Evolutionary conservation across 2,329 filamentous ascomycete species (phyloP).

Genomic region (Botrytis deweyae): DNA sequence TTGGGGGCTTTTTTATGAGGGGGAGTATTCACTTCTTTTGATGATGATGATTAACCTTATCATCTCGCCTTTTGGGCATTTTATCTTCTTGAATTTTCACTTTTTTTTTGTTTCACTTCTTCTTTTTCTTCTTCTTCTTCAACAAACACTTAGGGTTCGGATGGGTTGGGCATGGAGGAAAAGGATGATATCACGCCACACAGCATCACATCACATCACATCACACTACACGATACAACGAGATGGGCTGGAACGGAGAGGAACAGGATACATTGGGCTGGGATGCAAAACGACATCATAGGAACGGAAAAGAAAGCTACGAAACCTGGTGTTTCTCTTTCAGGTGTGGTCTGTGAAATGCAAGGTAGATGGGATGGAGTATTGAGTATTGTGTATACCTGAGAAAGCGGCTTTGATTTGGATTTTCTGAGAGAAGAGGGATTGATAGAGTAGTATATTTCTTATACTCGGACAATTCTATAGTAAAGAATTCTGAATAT

Average conservation of each 20-base stretch:
- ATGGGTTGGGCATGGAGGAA: background rate
- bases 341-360: background rate
- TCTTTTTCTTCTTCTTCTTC: background rate
- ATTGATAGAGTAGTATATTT: too few species aligned
- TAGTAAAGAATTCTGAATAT: too few species aligned
- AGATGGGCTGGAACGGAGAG: background rate
- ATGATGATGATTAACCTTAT: background rate
- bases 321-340: conserved; percentile 4
- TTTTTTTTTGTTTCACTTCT: background rate
- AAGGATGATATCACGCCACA: background rate
- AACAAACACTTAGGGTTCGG: background rate
- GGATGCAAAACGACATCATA: background rate
- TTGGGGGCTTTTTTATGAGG: too few species aligned
- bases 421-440: too few species aligned
- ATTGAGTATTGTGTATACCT: background rate
- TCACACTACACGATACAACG: background rate
- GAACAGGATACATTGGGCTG: background rate
- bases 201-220: background rate
- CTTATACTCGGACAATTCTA: too few species aligned
- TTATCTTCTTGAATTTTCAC: background rate
- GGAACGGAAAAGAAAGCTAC: background rate
- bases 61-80: background rate
- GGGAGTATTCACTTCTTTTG: background rate
- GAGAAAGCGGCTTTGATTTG: too few species aligned
- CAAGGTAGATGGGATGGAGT: background rate